Evolutionary conservation across 2,329 filamentous ascomycete species (phyloP), one percentile per base, ranked within the genome.

Genomic region (Calonectria ilicicola): DNA sequence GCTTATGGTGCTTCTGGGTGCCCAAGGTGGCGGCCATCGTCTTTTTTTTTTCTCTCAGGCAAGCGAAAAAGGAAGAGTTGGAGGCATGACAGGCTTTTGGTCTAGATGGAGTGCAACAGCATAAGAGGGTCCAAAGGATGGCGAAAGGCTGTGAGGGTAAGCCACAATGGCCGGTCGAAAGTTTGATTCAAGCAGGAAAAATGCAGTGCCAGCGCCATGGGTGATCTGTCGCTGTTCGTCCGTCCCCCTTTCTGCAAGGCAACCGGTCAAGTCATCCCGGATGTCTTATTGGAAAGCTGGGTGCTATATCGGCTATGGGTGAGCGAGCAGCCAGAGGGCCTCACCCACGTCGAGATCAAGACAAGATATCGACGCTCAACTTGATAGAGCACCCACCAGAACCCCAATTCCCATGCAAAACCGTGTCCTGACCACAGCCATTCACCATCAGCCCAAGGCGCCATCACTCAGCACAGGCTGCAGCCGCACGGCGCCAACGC

Each of bases 401-500:
- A 8, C n/a, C 23, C 21, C 46, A 56, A 56, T 21, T 29, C 17
- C 51, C 51, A 56, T 14, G 35, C 53, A 26, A 38, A 35, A 12
- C 35, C 53, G 23, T 60, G 53, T 38, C 38, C 58, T 56, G 40
- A 58, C 27, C 58, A 21, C 29, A 26, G 35, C 27, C 38, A 63
- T 58, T 29, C 29, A 26, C 35, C 46, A 49, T 66, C 63, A 35
- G 51, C 63, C 42, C 66, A 60, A 51, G 23, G 29, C 38, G 38
- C 66, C 66, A 51, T 38, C 56, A 35, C 21, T 44, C 62, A 56
- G 51, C 68, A 70, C 62, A 53, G 49, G 44, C 63, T 66, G 53
- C 69, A 71, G 69, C 69, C 56, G 69, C 69, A 71, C 64, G 51
- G 21, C 64, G 63, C 67, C 67, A 69, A 69, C 29, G 51, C 27